These are phyloP conservation scores for Staphylotrichum longicolle DNA, from an alignment of 495 filamentous ascomycete genomes.

Conservation along the genomic window DNA sequence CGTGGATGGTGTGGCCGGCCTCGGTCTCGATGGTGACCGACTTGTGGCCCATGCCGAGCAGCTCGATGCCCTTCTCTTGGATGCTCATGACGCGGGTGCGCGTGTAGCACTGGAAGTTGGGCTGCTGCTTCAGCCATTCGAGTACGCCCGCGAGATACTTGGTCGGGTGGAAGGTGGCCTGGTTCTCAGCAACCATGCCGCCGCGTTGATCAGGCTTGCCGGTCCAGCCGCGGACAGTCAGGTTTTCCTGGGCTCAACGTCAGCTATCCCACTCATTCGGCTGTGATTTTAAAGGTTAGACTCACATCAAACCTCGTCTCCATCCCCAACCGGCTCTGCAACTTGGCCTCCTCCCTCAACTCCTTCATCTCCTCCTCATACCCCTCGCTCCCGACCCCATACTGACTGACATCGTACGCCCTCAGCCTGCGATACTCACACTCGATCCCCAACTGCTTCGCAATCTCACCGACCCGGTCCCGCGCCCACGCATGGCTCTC, in stretches of 20 bases:
- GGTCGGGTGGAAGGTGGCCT: constrained; percentile 60
- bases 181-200: constrained; percentile 45
- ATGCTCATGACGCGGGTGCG: constrained; percentile 49
- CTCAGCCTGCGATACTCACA: constrained; percentile 55
- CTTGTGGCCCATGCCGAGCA: constrained; percentile 39
- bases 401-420: constrained; percentile 46
- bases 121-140: constrained; percentile 48
- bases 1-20: constrained; percentile 46
- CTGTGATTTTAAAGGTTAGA: not conserved
- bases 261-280: not conserved
- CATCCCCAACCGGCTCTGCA: constrained; percentile 45
- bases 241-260: constrained; percentile 29
- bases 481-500: constrained; percentile 57
- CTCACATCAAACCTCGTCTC: constrained; percentile 40
- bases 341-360: constrained; percentile 42
- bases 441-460: constrained; percentile 48
- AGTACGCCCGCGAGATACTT: constrained; percentile 53
- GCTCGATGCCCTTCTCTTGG: constrained; percentile 45
- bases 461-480: constrained; percentile 49
- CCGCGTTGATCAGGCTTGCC: constrained; percentile 52
- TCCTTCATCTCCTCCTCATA: constrained; percentile 41
- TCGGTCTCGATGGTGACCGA: constrained; percentile 46
- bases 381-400: constrained; percentile 31
- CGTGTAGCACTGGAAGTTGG: constrained; percentile 54
- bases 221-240: constrained; percentile 43